Conservation (phyloP, 225 moss, liverwort and hornwort genomes). For the Physcomitrium patens region DNA sequence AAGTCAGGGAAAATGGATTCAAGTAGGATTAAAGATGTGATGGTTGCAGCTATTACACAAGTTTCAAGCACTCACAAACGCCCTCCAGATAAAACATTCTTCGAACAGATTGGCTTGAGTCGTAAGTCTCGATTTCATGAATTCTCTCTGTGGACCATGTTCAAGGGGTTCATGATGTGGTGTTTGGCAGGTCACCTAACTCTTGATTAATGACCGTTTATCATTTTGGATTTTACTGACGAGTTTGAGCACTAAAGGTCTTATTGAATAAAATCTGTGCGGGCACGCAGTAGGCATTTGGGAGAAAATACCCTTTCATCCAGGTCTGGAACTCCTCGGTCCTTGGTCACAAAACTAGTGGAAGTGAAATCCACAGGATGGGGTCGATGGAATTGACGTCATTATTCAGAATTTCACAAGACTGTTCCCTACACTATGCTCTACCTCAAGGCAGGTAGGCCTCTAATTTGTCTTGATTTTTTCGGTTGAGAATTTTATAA, state of each 20-base stretch:
- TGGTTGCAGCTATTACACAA: conserved; percentile 66
- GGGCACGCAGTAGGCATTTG: conserved; percentile 71
- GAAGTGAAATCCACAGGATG: conserved; percentile 83
- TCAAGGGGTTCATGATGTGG: neutral
- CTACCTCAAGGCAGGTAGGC: conserved; percentile 72
- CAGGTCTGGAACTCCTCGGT: conserved; percentile 62
- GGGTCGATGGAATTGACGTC: conserved; percentile 78
- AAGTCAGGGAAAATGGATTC: neutral
- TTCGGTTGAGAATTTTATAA: neutral
- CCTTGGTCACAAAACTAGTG: conserved; percentile 72
- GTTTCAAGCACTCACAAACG: conserved; percentile 67
- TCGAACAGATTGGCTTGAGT: conserved; percentile 66
- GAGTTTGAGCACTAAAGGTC: neutral
- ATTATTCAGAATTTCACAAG: conserved; percentile 71
- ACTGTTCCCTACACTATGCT: conserved; percentile 77
- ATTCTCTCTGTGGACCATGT: neutral
- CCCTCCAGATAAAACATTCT: conserved; percentile 50
- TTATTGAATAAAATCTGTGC: neutral
- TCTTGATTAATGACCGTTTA: neutral
- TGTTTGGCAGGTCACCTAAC: neutral
- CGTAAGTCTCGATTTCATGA: conserved; percentile 47
- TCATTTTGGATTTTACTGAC: neutral
- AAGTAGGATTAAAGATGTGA: neutral
- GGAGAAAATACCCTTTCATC: conserved; percentile 72
- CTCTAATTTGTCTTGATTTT: neutral